Evolutionary conservation across 495 filamentous ascomycete species (phyloP), one percentile per base, ranked within the genome.

Genomic region (Podospora sp.): DNA sequence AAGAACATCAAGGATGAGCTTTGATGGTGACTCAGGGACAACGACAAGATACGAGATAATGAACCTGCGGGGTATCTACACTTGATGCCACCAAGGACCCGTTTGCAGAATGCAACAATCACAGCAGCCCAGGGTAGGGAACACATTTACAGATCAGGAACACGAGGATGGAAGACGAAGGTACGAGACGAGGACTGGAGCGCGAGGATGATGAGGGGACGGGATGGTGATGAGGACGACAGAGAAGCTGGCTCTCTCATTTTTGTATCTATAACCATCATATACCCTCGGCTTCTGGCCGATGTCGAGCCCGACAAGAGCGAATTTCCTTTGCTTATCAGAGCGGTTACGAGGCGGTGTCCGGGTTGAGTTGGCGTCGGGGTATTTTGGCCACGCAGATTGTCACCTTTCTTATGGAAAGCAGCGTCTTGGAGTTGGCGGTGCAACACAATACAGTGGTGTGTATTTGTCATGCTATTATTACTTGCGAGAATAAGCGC

Each of bases 1-100:
- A 71, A 75, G 63, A 80, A 78, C 65, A 68, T 76, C 51, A 86
- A 82, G 70, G 88, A 90, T 69, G 88, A 91, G 73, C 73, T 91
- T 63, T 91, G 74, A 77, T 53, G 11, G 62, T 0, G 40, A 14
- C 2, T 2, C 2, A 46, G 2, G 40, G 14, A 46, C 11, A 14
- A 24, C 9, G 20, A 24, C 14, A 55, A 55, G 52, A 55, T 2
- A 59, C 25, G 56, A 59, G 24, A 9, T 27, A 14, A 59, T 59
- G 56, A 29, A 27, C 18, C 11, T 22, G 52, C 52, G n/a, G 20
- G 5, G 7, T 3, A 22, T 33, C 4, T 3, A 33, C 29, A 33
- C 29, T 33, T 33, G 8, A 3, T 33, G 8, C 29, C 3, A 8
- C 29, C 5, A 55, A 6, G 52, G 52, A 22, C 7, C 11, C 40